Percentiles rank a stretch among this genome's conserved stretches.
Evolutionary conservation across 495 filamentous ascomycete species (phyloP).

Genomic region (Parmelia sp.): DNA sequence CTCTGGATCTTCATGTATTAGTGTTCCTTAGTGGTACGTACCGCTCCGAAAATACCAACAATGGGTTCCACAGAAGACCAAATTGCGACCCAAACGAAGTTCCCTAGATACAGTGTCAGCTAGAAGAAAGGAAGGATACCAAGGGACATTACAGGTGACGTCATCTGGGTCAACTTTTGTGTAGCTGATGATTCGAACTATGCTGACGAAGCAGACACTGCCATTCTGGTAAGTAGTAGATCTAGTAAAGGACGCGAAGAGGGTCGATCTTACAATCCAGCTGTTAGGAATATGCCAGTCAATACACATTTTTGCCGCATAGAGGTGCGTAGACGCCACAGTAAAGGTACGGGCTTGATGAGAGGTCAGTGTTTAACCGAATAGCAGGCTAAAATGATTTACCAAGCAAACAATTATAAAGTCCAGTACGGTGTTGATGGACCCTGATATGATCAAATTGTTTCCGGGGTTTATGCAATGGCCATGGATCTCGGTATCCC

Average conservation of each 20-base stretch:
- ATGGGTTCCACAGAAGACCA: background rate
- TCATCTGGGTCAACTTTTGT: background rate
- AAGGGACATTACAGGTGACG: background rate
- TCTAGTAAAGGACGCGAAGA: background rate
- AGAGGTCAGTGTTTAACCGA: background rate
- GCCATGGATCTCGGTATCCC: background rate
- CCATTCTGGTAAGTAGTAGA: background rate
- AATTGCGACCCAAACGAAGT: background rate
- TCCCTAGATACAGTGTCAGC: background rate
- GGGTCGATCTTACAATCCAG: conserved; percentile 19
- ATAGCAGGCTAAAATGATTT: background rate
- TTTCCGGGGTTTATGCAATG: background rate
- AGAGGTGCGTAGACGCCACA: conserved; percentile 20
- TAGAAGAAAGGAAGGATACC: background rate
- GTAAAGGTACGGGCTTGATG: conserved; percentile 17
- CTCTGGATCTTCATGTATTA: too few species aligned
- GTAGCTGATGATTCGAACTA: background rate
- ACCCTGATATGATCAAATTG: background rate
- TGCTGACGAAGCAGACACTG: background rate
- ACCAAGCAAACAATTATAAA: conserved; percentile 18
- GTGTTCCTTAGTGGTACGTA: background rate
- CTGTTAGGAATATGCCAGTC: conserved; percentile 18
- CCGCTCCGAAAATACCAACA: background rate
- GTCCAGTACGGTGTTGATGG: conserved; percentile 19
- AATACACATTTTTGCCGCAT: conserved; percentile 14